phyloP scores from a whole-genome alignment of 371 early-diverging fungal species.

The Blakeslea trispora region DNA sequence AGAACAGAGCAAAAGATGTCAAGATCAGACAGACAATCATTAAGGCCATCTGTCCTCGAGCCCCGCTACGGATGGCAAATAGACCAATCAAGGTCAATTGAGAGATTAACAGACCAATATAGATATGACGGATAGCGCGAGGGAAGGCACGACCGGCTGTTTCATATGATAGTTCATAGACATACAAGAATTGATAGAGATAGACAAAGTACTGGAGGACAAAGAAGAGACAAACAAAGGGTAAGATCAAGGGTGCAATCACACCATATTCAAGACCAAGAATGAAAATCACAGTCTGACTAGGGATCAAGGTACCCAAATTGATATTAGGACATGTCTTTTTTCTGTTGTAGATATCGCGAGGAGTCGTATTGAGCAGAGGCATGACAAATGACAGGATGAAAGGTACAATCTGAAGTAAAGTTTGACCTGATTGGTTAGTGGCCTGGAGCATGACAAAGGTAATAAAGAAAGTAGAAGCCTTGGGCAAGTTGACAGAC shows the following conservation, averaged over 20 bases:
- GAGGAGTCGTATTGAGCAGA: slow-evolving; percentile 74
- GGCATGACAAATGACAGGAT: slow-evolving; percentile 64
- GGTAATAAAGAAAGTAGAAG: slow-evolving; percentile 79
- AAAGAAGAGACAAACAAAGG: slow-evolving; percentile 79
- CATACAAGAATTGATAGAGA: slow-evolving; percentile 78
- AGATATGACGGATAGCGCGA: slow-evolving; percentile 66
- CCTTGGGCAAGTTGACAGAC: slow-evolving; percentile 64
- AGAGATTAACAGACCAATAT: slow-evolving; percentile 68
- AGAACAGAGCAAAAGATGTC: slow-evolving; percentile 51
- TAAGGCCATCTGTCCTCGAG: slow-evolving; percentile 53
- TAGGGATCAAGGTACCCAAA: slow-evolving; percentile 56
- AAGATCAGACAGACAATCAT: slow-evolving; percentile 53
- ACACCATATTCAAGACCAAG: slow-evolving; percentile 73
- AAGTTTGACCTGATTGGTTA: slow-evolving; percentile 64
- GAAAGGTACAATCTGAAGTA: slow-evolving; percentile 69
- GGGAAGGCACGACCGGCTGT: slow-evolving; percentile 76
- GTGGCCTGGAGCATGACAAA: slow-evolving; percentile 77
- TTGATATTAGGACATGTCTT: slow-evolving; percentile 42
- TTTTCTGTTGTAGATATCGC: slow-evolving; percentile 63
- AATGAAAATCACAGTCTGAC: slow-evolving; percentile 70
- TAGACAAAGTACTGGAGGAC: slow-evolving; percentile 74
- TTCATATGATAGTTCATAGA: slow-evolving; percentile 62
- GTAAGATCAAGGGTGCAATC: slow-evolving; percentile 79
- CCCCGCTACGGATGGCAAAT: slow-evolving; percentile 57
- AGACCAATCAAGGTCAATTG: slow-evolving; percentile 71